Percentiles rank a stretch among this genome's conserved stretches.
These are phyloP conservation scores for Globisporangium sylvaticum DNA, from an alignment of 352 stramenopile species.

Conservation along the genomic window DNA sequence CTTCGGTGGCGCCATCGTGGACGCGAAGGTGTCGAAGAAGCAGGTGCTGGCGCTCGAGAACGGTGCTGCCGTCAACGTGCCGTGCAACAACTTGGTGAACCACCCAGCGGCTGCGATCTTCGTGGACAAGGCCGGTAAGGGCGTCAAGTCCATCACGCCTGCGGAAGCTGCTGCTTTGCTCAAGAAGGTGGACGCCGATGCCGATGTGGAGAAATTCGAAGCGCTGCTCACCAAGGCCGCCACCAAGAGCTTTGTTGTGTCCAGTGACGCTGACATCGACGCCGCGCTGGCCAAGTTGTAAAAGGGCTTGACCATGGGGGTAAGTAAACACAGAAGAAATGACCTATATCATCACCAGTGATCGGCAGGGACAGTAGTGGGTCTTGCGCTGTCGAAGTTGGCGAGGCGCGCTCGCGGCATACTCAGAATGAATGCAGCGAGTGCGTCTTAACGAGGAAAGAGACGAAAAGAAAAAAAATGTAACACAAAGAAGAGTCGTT, in stretches of 20 bases:
- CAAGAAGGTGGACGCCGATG: conserved; percentile 43
- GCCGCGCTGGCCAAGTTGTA: conserved; percentile 61
- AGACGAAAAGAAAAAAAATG: background rate
- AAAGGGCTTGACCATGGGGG: conserved; percentile 11
- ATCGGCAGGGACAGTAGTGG: background rate
- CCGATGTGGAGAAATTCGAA: conserved; percentile 60
- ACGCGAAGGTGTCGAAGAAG: conserved; percentile 57
- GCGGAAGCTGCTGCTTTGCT: conserved; percentile 45
- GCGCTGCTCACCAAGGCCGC: conserved; percentile 51
- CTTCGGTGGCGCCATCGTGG: conserved; percentile 64
- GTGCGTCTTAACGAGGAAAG: background rate
- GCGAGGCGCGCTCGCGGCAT: background rate
- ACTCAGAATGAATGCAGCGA: background rate
- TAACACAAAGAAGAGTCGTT: background rate
- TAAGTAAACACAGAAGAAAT: conserved; percentile 4
- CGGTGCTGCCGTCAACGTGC: conserved; percentile 58
- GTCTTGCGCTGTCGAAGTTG: background rate
- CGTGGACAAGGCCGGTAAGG: conserved; percentile 50
- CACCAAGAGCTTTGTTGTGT: conserved; percentile 68
- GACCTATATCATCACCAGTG: conserved; percentile 2
- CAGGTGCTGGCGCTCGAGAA: conserved; percentile 43
- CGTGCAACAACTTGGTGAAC: conserved; percentile 76
- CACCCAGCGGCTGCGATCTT: conserved; percentile 59
- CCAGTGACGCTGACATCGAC: conserved; percentile 55
- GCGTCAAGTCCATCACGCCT: conserved; percentile 59